phyloP scores from a whole-genome alignment of 1,284 basidiomycete species.

The Ustilago curta region DNA sequence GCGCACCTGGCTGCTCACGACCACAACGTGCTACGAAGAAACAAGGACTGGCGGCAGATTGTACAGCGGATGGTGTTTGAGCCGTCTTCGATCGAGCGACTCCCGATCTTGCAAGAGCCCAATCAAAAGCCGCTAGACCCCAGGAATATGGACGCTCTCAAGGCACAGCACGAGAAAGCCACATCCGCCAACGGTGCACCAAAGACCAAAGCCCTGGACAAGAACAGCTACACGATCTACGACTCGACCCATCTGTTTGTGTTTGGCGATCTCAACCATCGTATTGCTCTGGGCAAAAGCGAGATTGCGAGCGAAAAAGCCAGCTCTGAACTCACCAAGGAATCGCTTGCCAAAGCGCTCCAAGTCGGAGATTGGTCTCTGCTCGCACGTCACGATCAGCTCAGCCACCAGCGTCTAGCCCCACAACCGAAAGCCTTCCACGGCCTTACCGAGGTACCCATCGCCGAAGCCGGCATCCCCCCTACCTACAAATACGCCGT shows the following conservation, averaged over 20 bases:
- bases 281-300: conserved; percentile 58
- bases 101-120: conserved; percentile 47
- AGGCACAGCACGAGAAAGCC: conserved; percentile 68
- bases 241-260: conserved; percentile 68
- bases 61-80: conserved; percentile 83
- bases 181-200: conserved; percentile 76
- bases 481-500: conserved; percentile 69
- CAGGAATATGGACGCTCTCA: conserved; percentile 48
- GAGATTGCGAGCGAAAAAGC: conserved; percentile 26
- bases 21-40: conserved; percentile 77
- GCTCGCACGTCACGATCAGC: conserved; percentile 63
- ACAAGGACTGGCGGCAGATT: conserved; percentile 83
- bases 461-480: conserved; percentile 45
- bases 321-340: conserved; percentile 33
- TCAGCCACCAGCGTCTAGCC: conserved; percentile 44
- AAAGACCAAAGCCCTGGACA: conserved; percentile 68
- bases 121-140: conserved; percentile 19
- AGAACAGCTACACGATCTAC: conserved; percentile 60
- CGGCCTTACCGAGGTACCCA: conserved; percentile 55
- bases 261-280: conserved; percentile 69
- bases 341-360: conserved; percentile 38
- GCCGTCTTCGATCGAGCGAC: conserved; percentile 39
- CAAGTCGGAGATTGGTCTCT: conserved; percentile 53
- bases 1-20: conserved; percentile 90
- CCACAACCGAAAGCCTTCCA: conserved; percentile 58